phyloP scores from a whole-genome alignment of 2,329 filamentous ascomycete genomes.

The Cytospora piceicola region DNA sequence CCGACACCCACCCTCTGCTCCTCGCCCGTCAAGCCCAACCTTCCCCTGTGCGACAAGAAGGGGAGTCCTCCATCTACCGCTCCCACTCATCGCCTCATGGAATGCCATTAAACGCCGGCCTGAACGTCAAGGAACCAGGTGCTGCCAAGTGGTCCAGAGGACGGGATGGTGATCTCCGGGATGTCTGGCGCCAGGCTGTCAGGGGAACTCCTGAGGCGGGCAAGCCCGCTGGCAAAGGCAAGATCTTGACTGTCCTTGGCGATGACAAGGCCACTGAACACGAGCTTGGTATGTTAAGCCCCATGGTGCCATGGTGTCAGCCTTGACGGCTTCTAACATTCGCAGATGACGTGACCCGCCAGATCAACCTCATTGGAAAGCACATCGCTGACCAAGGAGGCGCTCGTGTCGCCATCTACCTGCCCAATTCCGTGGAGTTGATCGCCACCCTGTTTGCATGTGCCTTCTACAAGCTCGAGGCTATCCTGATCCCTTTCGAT shows the following conservation, averaged over 20 bases:
- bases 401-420: conserved; percentile 82
- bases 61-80: conserved; percentile 84
- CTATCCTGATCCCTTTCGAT: conserved; percentile 84
- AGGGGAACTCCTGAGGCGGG: conserved; percentile 68
- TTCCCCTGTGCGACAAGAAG: conserved; percentile 77
- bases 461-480: conserved; percentile 84
- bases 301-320: neutral
- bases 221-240: conserved; percentile 65
- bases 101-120: conserved; percentile 74
- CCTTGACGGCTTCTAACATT: conserved; percentile 21
- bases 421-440: conserved; percentile 92
- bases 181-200: conserved; percentile 81
- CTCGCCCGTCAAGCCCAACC: conserved; percentile 82
- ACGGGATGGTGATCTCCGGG: conserved; percentile 84
- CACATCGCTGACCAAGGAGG: conserved; percentile 73
- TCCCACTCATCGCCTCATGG: conserved; percentile 85
- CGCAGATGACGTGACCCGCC: conserved; percentile 72
- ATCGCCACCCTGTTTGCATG: conserved; percentile 82
- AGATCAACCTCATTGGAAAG: conserved; percentile 85
- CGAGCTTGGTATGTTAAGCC: conserved; percentile 54
- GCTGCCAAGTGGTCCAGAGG: conserved; percentile 83
- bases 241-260: conserved; percentile 79
- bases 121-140: conserved; percentile 81
- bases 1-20: conserved; percentile 90
- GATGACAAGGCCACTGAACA: conserved; percentile 76